Base-by-base conservation (phyloP, 164 flowering plant species). In the Stephania cephalantha region DNA sequence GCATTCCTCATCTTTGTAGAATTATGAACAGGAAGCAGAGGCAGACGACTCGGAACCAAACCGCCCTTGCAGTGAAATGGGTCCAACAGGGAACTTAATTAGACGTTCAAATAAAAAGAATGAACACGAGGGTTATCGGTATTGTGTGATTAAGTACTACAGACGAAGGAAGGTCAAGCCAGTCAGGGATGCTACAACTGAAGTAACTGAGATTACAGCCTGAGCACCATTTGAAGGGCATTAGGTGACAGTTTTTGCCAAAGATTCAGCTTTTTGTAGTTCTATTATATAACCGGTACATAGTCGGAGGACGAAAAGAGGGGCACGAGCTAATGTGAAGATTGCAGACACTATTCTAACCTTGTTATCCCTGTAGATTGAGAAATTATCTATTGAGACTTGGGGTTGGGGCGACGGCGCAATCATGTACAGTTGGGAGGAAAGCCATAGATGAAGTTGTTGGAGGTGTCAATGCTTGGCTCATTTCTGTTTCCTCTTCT, bases 141-240 rank as follows among this genome's bases (percentile, higher is more conserved):
- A 45, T 55, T 0, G 9, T 17, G 30, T 48, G 6, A 4, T 52
- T 17, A 75, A 75, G 65, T 69, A 50, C 44, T 75, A 75, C 35
- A 53, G 46, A 3, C 72, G 75, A 64, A 69, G 71, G 53, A 50
- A 46, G n/a, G 66, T 61, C 66, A 20, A n/a, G 20, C 66, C 25
- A 2, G 9, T 61, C 20, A 61, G 66, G 9, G 20, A 61, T 61
- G 25, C n/a, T 61, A 10, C 66, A 61, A 17, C 66, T 7, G 9
- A 20, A 61, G 9, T 61, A 61, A 61, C 66, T 18, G 66, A 15
- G n/a, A 58, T 35, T 58, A 61, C 9, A 61, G 22, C 3, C 22
- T 61, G 20, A 61, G 20, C 8, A 61, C 25, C 20, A 61, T 20
- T 61, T 58, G 65, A 15, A 61, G 25, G 22, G 20, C 29, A 20